Base-by-base conservation (phyloP, 805 yeast species). In the Candida khao-thaluensis region DNA sequence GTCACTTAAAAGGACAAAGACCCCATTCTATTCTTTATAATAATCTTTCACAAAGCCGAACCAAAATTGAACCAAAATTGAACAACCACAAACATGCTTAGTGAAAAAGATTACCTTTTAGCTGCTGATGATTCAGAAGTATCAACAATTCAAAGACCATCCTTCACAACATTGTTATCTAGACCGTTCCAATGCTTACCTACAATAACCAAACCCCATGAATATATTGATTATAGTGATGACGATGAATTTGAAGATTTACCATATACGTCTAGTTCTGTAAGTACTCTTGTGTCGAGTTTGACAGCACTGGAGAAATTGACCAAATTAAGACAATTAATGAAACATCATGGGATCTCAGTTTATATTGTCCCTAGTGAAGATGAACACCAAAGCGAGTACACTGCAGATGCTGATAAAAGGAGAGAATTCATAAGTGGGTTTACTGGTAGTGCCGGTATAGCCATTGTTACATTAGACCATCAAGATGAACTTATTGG, bases 311-410 rank as follows among this genome's bases (percentile, higher is more conserved):
- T 76, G 12, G 60, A 71, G 35, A 78, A 90, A 51, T 67, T 90
- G 35, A 71, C 64, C 28, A 69, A 66, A 15, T 64, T 90, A 42
- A 74, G 97, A 53, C 50, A 62, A 28, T 68, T 74, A 44, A 86
- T 93, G 90, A 74, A 71, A 30, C 62, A 70, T 31, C 59, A 77
- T 41, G 78, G 76, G 24, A 57, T 91, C 26, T 86, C 82, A 8
- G 81, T 87, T 23, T 91, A 93, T 59, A 70, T 77, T 18, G 77
- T 86, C 7, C 88, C 91, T 15, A 81, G 95, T 28, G 96, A 88
- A 57, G 99, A 91, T 57, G 95, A 86, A 51, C 99, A 91, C 60
- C 91, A 85, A 59, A 80, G 90, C 18, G 99, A 91, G 64, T 90
- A 90, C 52, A 91, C 91, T 6, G 76, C 93, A 0, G 65, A 74